These are phyloP conservation scores for Colletotrichum magnum DNA, from an alignment of 2,329 filamentous ascomycete genomes.

Conservation along the genomic window DNA sequence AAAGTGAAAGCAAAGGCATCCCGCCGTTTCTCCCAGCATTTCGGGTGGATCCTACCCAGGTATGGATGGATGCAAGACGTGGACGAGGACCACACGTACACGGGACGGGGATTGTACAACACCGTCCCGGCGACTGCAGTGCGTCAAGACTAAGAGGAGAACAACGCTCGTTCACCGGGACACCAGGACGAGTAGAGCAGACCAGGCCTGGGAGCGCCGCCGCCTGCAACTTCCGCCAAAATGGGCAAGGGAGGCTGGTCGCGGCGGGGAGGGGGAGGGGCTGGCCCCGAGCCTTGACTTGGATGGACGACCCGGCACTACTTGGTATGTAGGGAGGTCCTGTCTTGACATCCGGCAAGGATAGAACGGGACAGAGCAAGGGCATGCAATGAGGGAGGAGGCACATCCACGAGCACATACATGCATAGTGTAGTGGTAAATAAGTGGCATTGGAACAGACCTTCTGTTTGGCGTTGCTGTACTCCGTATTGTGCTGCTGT, in stretches of 20 bases:
- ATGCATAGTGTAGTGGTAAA: too few species aligned
- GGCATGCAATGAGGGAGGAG: too few species aligned
- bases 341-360: too few species aligned
- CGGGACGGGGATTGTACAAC: conserved; percentile 25
- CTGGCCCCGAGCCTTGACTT: conserved; percentile 22
- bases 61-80: conserved; percentile 14
- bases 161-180: conserved; percentile 36
- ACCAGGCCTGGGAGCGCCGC: conserved; percentile 7
- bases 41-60: too few species aligned
- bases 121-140: too few species aligned
- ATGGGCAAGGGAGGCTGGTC: conserved; percentile 37
- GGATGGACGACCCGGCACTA: conserved; percentile 14
- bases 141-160: conserved; percentile 13
- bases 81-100: conserved; percentile 14
- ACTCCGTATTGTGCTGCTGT: too few species aligned
- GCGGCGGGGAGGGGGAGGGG: conserved; percentile 25
- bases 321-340: neutral
- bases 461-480: too few species aligned
- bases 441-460: too few species aligned
- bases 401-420: too few species aligned
- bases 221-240: conserved; percentile 18
- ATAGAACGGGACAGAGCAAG: too few species aligned
- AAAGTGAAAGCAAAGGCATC: too few species aligned
- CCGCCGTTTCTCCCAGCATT: too few species aligned
- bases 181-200: conserved; percentile 23